Base-by-base conservation (phyloP, 257 asterid species). In the Ocimum tenuiflorum region DNA sequence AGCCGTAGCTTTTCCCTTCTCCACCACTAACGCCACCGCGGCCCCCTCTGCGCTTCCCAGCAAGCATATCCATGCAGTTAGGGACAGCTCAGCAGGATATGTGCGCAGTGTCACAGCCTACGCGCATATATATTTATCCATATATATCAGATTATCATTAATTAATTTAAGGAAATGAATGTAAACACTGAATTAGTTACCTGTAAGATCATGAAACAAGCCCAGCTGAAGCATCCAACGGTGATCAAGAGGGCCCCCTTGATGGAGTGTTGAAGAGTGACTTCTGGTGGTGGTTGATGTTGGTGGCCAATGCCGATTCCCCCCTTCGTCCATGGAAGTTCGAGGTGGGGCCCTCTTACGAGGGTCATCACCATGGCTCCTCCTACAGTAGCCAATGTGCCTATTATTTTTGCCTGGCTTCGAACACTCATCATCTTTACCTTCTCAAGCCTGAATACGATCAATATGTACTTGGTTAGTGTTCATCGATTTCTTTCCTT, bases 351-450 rank as follows among this genome's bases (percentile, higher is more conserved):
- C 29, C 99, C 99, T 35, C 59, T 72, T n/a, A 90, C 73, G 7
- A 94, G 53, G 0, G 97, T 94, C 99, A 94, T 94, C 73, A 94
- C 56, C 99, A 94, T 94, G 65, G 99, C 99, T 52, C 99, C 99
- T 10, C 81, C 99, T 0, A 94, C 87, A 0, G 99, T 90, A 3
- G 91, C 87, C 1, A 90, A 2, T 0, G 96, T 94, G 13, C 99
- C 99, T 1, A 86, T 64, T 55, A 94, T 74, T 78, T 94, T 94
- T 1, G 99, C 99, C 74, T 90, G 97, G 85, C 99, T 85, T 1
- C 86, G 84, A 6, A 84, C 82, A 76, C 95, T 88, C 80, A 63
- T 86, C n/a, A 86, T 0, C 43, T 75, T 82, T 22, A 94, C 88
- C 74, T 77, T 88, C 80, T 94, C 99, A 3, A 90, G 82, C 88